Evolutionary conservation across 345 rosid species (phyloP).

Genomic region (Murraya paniculata): DNA sequence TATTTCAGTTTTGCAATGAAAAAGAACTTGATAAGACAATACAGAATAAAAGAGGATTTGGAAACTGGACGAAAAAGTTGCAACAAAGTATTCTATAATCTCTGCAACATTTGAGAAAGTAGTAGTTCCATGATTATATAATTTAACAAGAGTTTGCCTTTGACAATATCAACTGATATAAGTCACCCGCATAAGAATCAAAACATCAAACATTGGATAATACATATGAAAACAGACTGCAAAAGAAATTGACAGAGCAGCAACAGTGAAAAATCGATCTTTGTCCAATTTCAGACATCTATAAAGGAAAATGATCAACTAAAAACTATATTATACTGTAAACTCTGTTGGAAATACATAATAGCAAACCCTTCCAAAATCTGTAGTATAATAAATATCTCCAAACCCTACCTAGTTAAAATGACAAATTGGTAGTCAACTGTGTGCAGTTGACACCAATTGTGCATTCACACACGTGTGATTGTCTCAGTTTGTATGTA

Average conservation of each 20-base stretch:
- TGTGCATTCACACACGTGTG: neutral
- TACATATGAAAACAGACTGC: too few species aligned
- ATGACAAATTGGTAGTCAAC: neutral
- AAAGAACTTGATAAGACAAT: too few species aligned
- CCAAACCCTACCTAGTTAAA: neutral
- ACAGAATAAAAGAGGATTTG: too few species aligned
- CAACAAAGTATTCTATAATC: too few species aligned
- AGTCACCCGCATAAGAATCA: too few species aligned
- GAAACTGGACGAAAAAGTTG: too few species aligned
- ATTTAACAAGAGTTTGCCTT: too few species aligned
- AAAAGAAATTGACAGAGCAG: neutral
- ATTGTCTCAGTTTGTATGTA: neutral
- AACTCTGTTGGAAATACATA: neutral
- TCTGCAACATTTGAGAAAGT: too few species aligned
- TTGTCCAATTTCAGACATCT: neutral
- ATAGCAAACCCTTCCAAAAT: neutral
- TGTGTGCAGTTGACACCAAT: neutral
- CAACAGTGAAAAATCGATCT: neutral
- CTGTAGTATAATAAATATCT: neutral
- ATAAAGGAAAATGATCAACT: neutral
- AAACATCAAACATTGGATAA: too few species aligned
- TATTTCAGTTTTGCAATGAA: conserved; percentile 94
- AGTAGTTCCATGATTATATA: too few species aligned
- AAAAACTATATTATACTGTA: neutral
- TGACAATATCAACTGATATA: too few species aligned